Conservation (phyloP, 2,329 filamentous ascomycete species). For the Fusarium udum region DNA sequence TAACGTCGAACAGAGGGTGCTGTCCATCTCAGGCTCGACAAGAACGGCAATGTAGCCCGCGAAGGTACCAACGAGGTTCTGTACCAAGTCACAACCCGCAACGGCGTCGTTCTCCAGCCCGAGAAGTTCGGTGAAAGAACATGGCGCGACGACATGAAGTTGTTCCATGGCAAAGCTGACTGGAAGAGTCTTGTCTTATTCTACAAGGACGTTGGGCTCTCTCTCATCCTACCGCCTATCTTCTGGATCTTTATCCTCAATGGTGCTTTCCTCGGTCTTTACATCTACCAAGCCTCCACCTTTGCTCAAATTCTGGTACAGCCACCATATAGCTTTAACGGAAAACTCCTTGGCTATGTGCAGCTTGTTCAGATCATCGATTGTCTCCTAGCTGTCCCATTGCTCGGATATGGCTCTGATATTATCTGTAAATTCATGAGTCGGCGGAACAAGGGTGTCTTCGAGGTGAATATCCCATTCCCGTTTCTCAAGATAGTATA, state of each 20-base stretch:
- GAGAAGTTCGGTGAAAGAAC: conserved; percentile 8
- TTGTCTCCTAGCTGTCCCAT: neutral
- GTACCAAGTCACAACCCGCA: conserved; percentile 5
- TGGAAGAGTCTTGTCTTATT: neutral
- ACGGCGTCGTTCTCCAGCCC: neutral
- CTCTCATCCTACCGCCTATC: neutral
- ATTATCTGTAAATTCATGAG: conserved; percentile 7
- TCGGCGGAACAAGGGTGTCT: neutral
- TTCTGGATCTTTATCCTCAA: conserved; percentile 16
- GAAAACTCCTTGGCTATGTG: neutral
- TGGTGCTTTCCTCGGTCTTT: conserved; percentile 7
- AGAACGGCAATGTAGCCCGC: neutral
- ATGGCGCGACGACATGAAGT: neutral
- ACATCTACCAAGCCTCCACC: conserved; percentile 6
- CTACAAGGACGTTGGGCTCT: neutral
- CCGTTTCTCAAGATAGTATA: rapidly evolving
- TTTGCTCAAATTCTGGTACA: neutral
- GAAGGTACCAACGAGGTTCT: neutral
- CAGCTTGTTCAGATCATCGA: neutral
- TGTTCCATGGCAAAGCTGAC: neutral
- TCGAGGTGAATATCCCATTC: neutral
- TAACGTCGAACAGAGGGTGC: neutral
- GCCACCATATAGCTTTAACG: neutral
- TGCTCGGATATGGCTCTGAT: conserved; percentile 1
- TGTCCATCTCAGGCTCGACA: neutral